Evolutionary conservation across 2,329 filamentous ascomycete genomes (phyloP).

Genomic region (Aspergillus ruber): DNA sequence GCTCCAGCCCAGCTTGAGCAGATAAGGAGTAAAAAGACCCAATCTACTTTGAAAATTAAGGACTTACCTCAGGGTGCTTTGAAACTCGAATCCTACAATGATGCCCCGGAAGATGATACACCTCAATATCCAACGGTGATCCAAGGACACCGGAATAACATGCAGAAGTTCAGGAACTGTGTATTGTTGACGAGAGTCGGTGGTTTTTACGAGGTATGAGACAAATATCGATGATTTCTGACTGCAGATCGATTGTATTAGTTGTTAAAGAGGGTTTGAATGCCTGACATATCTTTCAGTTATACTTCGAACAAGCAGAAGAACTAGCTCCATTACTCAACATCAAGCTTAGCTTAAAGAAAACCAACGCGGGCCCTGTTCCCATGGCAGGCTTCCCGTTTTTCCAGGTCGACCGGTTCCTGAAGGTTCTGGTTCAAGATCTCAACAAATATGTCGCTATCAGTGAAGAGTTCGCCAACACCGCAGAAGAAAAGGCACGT

Average conservation of each 20-base stretch:
- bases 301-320: constrained; percentile 94
- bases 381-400: constrained; percentile 94
- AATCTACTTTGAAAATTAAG: constrained; percentile 35
- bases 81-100: constrained; percentile 36
- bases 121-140: constrained; percentile 79
- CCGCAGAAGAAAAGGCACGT: constrained; percentile 62
- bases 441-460: constrained; percentile 86
- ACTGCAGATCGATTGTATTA: no score
- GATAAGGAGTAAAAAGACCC: constrained; percentile 31
- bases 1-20: constrained; percentile 6
- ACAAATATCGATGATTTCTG: no score
- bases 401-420: constrained; percentile 83
- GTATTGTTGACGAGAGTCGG: constrained; percentile 87
- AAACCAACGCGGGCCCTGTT: constrained; percentile 69
- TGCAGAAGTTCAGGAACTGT: constrained; percentile 84
- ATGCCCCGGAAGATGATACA: constrained; percentile 38
- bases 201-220: constrained; percentile 75
- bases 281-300: constrained; percentile 28
- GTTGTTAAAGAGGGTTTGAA: not conserved
- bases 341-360: constrained; percentile 76
- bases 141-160: constrained; percentile 79
- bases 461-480: constrained; percentile 82
- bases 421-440: constrained; percentile 90
- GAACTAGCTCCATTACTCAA: constrained; percentile 80
- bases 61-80: constrained; percentile 54